Evolutionary conservation across 1,284 basidiomycete genomes (phyloP).

Genomic region (Gymnopus androsaceus): DNA sequence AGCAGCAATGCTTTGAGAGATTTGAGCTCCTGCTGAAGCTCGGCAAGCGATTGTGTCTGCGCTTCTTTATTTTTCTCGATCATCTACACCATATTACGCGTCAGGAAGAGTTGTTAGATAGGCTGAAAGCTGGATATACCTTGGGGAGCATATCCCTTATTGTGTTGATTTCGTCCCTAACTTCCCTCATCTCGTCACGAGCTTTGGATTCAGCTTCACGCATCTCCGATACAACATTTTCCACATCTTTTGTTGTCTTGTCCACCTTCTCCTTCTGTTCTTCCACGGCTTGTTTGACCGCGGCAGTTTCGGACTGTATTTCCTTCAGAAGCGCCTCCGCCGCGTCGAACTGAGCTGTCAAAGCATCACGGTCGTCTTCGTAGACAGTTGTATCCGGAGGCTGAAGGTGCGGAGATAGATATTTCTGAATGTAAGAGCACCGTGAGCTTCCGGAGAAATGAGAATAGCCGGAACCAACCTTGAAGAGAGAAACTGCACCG

Average conservation of each 20-base stretch:
- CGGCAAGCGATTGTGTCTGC: slow-evolving; percentile 76
- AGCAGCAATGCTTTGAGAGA: slow-evolving; percentile 91
- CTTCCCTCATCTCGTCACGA: slow-evolving; percentile 89
- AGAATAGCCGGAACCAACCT: slow-evolving; percentile 48
- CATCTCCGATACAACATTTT: slow-evolving; percentile 76
- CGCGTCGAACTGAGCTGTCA: slow-evolving; percentile 92
- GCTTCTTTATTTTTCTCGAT: slow-evolving; percentile 90
- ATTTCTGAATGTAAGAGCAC: slow-evolving; percentile 63
- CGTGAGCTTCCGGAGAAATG: not conserved
- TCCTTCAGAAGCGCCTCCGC: slow-evolving; percentile 83
- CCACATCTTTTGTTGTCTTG: slow-evolving; percentile 78
- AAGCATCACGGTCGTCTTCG: slow-evolving; percentile 82
- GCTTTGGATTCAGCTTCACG: slow-evolving; percentile 78
- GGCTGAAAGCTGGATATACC: slow-evolving; percentile 44
- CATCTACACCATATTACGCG: slow-evolving; percentile 70
- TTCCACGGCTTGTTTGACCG: slow-evolving; percentile 78
- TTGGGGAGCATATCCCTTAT: slow-evolving; percentile 91
- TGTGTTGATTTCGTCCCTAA: slow-evolving; percentile 88
- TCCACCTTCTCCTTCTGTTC: slow-evolving; percentile 81
- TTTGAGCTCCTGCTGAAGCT: slow-evolving; percentile 93
- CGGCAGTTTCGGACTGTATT: slow-evolving; percentile 77
- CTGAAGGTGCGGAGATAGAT: slow-evolving; percentile 87
- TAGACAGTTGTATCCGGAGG: slow-evolving; percentile 90
- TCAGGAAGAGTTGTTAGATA: slow-evolving; percentile 15
- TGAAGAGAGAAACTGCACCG: slow-evolving; percentile 83